Evolutionary conservation across 2,329 filamentous ascomycete genomes (phyloP), one percentile per base, ranked within the genome.

Genomic region (Colletotrichum theobromicola): DNA sequence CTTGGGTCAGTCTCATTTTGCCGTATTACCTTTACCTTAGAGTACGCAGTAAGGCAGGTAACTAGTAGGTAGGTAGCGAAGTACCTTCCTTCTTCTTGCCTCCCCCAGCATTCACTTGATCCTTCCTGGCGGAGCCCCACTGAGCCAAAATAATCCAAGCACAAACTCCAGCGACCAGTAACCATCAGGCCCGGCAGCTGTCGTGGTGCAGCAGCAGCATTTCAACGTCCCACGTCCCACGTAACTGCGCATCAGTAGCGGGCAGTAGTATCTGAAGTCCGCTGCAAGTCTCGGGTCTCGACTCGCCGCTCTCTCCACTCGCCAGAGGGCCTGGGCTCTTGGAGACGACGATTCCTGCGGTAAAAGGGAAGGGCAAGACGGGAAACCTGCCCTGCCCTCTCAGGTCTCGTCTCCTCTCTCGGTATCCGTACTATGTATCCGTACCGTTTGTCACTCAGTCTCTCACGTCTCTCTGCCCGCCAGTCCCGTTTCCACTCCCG

Each of bases 181-280:
- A 37, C 30, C 57, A 60, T 60, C 57, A 46, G 42, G 6, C n/a
- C 42, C 42, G n/a, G 42, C 42, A 46, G 42, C 42, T 9, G 42
- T 50, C n/a, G n/a, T n/a, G n/a, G n/a, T n/a, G n/a, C 60, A 32
- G 26, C 63, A 55, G 21, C 70, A 62, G 32, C 55, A 63, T n/a
- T 18, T n/a, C 46, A 34, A 73, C 65, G 67, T 71, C 61, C 67
- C 72, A 74, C 72, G 67, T 74, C 60, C 37, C 55, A 61, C 61
- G 72, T 72, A 72, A 72, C 72, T 72, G 68, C 62, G 72, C 72
- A 74, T 42, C 62, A 72, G 57, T 72, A 74, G 62, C 57, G 72
- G 57, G 42, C 62, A 67, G 57, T 72, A 74, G 62, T 34, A 74
- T 34, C 50, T 35, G 58, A 26, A 61, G 68, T 28, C 62, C 42